Conservation (phyloP, 140 eudicot genomes). For the Eryngium alpinum region DNA sequence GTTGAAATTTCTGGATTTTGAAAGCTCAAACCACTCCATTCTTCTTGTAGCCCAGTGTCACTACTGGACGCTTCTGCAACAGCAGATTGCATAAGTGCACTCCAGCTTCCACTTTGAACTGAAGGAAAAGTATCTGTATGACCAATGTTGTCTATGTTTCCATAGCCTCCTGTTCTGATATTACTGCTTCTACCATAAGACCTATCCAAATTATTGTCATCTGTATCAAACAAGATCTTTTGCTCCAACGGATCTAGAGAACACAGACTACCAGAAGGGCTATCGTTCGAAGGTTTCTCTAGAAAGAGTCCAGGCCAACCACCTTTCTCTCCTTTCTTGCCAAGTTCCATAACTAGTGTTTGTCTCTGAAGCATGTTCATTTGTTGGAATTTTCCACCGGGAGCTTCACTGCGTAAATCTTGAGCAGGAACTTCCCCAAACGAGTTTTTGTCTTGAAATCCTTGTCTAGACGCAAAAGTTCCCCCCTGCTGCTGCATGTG, state of each 20-base stretch:
- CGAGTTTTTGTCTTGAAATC: slow-evolving; percentile 28
- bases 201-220: slow-evolving; percentile 40
- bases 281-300: slow-evolving; percentile 1
- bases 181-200: slow-evolving; percentile 20
- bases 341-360: slow-evolving; percentile 19
- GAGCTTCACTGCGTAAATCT: slow-evolving; percentile 9
- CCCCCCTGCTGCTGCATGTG: slow-evolving; percentile 17
- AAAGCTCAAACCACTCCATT: slow-evolving; percentile 63
- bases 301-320: slow-evolving; percentile 17
- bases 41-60: slow-evolving; percentile 55
- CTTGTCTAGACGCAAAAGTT: slow-evolving; percentile 14
- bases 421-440: slow-evolving; percentile 36
- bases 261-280: slow-evolving; percentile 18
- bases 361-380: slow-evolving; percentile 20
- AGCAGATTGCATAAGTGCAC: slow-evolving; percentile 78
- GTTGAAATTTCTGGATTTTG: slow-evolving; percentile 51
- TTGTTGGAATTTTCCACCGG: slow-evolving; percentile 19
- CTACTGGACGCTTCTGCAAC: slow-evolving; percentile 63
- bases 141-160: slow-evolving; percentile 21
- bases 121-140: slow-evolving; percentile 28
- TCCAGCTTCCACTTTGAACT: slow-evolving; percentile 73
- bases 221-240: slow-evolving; percentile 49
- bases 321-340: slow-evolving; percentile 25
- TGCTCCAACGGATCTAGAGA: slow-evolving; percentile 57
- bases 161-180: slow-evolving; percentile 27